phyloP scores from a whole-genome alignment of 257 asterid genomes.

The Orobanche coerulescens region DNA sequence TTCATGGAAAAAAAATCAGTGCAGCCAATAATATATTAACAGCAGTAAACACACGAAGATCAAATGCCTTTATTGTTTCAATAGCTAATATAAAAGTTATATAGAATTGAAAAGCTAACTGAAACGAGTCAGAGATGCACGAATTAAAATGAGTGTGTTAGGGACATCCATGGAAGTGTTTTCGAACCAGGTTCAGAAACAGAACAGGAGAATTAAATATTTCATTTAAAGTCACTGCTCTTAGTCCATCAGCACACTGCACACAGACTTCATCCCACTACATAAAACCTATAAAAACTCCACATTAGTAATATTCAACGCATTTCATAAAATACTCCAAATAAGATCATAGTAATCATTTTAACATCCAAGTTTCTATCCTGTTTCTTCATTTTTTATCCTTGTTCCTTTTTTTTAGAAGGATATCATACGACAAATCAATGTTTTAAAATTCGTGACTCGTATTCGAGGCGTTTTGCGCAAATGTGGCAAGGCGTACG shows the following conservation, averaged over 20 bases:
- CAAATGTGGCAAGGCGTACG: too few species aligned
- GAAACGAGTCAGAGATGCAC: not conserved
- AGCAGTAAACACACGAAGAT: constrained; percentile 9
- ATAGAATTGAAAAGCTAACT: not conserved
- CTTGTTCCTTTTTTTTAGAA: not conserved
- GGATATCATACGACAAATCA: not conserved
- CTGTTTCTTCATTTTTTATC: not conserved
- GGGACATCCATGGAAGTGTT: constrained; percentile 1
- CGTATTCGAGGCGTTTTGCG: too few species aligned
- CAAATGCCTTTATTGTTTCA: not conserved
- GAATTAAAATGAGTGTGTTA: not conserved
- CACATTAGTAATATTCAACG: not conserved
- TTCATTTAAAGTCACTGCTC: constrained; percentile 2
- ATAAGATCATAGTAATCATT: not conserved
- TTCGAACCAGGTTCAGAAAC: constrained; percentile 7
- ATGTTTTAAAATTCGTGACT: too few species aligned
- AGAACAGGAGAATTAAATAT: not conserved
- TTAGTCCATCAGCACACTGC: not conserved
- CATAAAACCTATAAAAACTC: not conserved
- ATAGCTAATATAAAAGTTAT: not conserved
- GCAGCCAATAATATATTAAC: constrained; percentile 12
- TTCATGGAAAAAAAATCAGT: constrained; percentile 25
- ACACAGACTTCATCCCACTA: not conserved
- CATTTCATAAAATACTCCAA: not conserved
- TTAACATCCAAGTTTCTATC: not conserved